phyloP scores from a whole-genome alignment of 2,329 filamentous ascomycete species.

The Penicillium rolfsii region DNA sequence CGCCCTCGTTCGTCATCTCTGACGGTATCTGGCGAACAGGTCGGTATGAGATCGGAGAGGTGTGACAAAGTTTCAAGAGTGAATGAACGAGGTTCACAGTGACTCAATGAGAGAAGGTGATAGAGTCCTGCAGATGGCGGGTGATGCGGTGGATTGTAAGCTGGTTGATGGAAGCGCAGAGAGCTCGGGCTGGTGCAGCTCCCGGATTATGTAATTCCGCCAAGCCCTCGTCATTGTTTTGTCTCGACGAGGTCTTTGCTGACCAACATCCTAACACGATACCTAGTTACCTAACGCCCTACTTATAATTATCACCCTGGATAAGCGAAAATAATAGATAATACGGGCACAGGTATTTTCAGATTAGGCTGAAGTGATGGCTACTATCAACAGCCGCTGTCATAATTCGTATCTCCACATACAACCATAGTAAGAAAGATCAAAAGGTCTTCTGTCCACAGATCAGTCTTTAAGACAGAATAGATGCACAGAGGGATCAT shows the following conservation, averaged over 20 bases:
- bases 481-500: slow-evolving; percentile 57
- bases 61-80: slow-evolving; percentile 10
- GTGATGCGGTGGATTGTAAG: slow-evolving; percentile 31
- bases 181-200: slow-evolving; percentile 34
- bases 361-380: too few relatives aligned
- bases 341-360: neutral
- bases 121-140: slow-evolving; percentile 24
- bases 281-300: too few relatives aligned
- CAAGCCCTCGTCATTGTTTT: slow-evolving; percentile 31
- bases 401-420: neutral
- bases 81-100: slow-evolving; percentile 8
- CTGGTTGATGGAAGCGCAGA: slow-evolving; percentile 32
- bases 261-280: neutral
- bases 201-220: slow-evolving; percentile 29
- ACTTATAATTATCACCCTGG: neutral
- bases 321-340: neutral
- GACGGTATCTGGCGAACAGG: slow-evolving; percentile 39
- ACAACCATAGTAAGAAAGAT: neutral
- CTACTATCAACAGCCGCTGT: too few relatives aligned
- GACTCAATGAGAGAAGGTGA: slow-evolving; percentile 21
- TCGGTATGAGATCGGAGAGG: slow-evolving; percentile 21
- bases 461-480: slow-evolving; percentile 61
- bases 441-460: neutral
- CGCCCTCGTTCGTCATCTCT: slow-evolving; percentile 90
- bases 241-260: neutral